Conservation (phyloP, 305 asterid genomes). For the Fraxinus ornus region DNA sequence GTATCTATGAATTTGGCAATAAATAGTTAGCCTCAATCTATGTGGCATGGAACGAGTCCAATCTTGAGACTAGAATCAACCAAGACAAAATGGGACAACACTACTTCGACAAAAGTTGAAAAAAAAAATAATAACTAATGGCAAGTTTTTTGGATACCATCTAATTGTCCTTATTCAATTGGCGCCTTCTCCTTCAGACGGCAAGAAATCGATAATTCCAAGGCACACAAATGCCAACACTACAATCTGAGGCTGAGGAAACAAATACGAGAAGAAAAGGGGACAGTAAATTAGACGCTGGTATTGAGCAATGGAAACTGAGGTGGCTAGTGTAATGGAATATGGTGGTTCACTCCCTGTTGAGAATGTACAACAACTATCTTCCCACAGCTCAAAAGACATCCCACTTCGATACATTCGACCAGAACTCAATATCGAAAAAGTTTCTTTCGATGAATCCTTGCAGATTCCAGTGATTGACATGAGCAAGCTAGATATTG, state of each 20-base stretch:
- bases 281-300: not conserved
- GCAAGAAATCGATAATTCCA: not conserved
- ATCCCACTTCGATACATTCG: constrained; percentile 23
- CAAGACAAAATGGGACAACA: not conserved
- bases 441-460: constrained; percentile 8
- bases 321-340: not conserved
- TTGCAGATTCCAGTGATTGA: constrained; percentile 25
- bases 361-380: constrained; percentile 24
- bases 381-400: constrained; percentile 11
- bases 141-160: not conserved
- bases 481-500: no score
- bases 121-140: not conserved
- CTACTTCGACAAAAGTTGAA: not conserved
- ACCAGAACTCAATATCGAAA: constrained; percentile 1
- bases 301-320: constrained; percentile 7
- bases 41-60: not conserved
- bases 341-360: constrained; percentile 30
- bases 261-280: not conserved
- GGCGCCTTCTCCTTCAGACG: not conserved
- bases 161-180: not conserved
- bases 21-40: not conserved
- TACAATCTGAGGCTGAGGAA: not conserved
- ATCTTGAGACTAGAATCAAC: not conserved
- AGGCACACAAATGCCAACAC: not conserved
- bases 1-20: not conserved